phyloP scores from a whole-genome alignment of 2,329 filamentous ascomycete genomes.

The Podosphaera xanthii region DNA sequence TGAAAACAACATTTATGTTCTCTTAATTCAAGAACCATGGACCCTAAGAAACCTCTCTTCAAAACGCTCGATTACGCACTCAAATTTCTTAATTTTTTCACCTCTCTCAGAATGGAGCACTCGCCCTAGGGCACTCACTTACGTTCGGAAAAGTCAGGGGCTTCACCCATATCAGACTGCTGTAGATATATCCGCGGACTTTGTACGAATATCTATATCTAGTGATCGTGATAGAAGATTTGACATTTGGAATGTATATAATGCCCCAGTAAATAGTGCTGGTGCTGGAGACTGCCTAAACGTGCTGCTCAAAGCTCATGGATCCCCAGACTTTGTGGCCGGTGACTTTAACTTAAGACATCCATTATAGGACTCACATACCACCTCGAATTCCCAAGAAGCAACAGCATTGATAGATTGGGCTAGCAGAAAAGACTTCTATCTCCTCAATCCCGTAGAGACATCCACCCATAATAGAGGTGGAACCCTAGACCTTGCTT shows the following conservation, averaged over 20 bases:
- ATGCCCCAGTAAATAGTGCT: too few relatives aligned
- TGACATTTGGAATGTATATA: too few relatives aligned
- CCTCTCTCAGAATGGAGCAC: not conserved
- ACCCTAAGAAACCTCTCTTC: too few relatives aligned
- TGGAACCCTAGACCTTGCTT: slow-evolving; percentile 1
- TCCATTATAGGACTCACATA: not conserved
- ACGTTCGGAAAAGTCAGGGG: not conserved
- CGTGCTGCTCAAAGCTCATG: too few relatives aligned
- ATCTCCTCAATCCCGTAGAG: not conserved
- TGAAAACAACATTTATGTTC: too few relatives aligned
- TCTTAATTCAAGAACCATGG: too few relatives aligned
- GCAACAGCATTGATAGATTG: not conserved
- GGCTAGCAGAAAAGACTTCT: not conserved
- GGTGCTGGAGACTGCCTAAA: too few relatives aligned
- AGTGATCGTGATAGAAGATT: too few relatives aligned
- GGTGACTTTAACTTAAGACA: not conserved
- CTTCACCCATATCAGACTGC: not conserved
- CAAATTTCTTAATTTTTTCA: not conserved
- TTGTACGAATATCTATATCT: not conserved
- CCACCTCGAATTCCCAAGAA: not conserved
- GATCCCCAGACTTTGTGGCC: too few relatives aligned
- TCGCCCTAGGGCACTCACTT: not conserved
- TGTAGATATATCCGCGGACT: not conserved
- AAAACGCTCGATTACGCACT: not conserved
- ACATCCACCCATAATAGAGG: not conserved